A percentile compares a stretch with the other conserved stretches of the same genome.
phyloP scores from a whole-genome alignment of 805 yeast genomes.

The Limtongia smithiae region DNA sequence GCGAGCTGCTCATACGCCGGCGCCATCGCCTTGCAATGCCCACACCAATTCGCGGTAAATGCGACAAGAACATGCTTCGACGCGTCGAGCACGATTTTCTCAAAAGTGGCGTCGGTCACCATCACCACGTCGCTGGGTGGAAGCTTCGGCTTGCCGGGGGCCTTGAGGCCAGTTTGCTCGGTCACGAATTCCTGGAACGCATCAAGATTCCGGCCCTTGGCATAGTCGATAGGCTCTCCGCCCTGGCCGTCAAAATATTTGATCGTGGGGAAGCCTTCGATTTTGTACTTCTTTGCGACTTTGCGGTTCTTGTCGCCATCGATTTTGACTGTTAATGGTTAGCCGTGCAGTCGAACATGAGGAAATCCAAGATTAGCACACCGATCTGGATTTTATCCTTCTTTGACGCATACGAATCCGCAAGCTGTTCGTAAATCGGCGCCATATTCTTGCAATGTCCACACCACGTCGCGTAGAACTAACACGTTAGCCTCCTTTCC shows the following conservation, averaged over 20 bases:
- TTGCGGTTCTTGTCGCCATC: constrained; percentile 65
- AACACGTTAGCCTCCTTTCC: not conserved
- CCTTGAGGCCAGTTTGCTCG: constrained; percentile 28
- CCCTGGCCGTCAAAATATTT: constrained; percentile 36
- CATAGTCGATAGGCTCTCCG: constrained; percentile 30
- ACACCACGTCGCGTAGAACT: constrained; percentile 69
- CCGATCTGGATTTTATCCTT: constrained; percentile 56
- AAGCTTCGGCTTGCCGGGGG: constrained; percentile 9
- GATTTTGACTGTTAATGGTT: constrained; percentile 72
- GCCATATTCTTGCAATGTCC: constrained; percentile 81
- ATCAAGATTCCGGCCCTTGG: constrained; percentile 46
- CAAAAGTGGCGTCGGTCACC: constrained; percentile 45
- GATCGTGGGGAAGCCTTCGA: constrained; percentile 82
- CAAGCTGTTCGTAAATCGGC: constrained; percentile 63
- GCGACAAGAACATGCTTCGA: constrained; percentile 45
- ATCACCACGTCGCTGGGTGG: constrained; percentile 23
- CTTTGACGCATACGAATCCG: constrained; percentile 44
- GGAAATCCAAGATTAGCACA: constrained; percentile 28
- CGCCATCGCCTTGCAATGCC: constrained; percentile 51
- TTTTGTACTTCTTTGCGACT: constrained; percentile 60
- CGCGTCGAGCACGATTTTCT: constrained; percentile 40
- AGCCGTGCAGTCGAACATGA: not conserved
- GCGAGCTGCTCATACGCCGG: constrained; percentile 54
- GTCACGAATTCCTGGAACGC: constrained; percentile 54
- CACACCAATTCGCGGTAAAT: constrained; percentile 60